Evolutionary conservation across 805 yeast species (phyloP).

Genomic region (Saccharomyces eubayanus): DNA sequence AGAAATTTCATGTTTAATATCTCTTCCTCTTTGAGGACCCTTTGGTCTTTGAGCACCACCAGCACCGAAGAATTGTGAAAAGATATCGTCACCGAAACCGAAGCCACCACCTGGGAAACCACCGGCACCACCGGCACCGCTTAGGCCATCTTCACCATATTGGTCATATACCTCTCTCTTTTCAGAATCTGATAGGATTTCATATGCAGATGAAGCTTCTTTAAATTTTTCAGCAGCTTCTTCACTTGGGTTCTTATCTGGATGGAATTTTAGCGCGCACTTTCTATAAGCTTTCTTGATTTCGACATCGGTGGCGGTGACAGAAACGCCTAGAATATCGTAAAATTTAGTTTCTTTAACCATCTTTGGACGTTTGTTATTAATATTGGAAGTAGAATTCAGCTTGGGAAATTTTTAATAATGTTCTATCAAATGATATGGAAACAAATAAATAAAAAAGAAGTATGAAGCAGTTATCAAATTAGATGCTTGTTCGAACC

Average conservation of each 20-base stretch:
- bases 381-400: conserved; percentile 4
- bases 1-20: conserved; percentile 78
- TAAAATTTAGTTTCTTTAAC: conserved; percentile 74
- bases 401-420: conserved; percentile 5
- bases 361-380: conserved; percentile 38
- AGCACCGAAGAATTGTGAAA: conserved; percentile 68
- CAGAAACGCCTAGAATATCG: conserved; percentile 64
- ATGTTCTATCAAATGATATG: neutral
- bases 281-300: conserved; percentile 78
- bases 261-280: conserved; percentile 73
- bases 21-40: conserved; percentile 85
- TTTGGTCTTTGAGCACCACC: conserved; percentile 58
- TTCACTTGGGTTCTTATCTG: conserved; percentile 68
- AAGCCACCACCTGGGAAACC: conserved; percentile 44
- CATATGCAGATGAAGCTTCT: conserved; percentile 82
- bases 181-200: conserved; percentile 75
- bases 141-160: conserved; percentile 88
- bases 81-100: conserved; percentile 30
- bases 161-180: conserved; percentile 85
- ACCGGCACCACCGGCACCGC: conserved; percentile 69
- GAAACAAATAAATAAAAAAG: neutral
- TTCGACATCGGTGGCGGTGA: conserved; percentile 60
- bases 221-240: conserved; percentile 95
- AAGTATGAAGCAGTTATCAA: neutral
- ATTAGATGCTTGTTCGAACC: neutral